These are phyloP conservation scores for Candida manassasensis DNA, from an alignment of 805 yeast genomes.

Conservation along the genomic window DNA sequence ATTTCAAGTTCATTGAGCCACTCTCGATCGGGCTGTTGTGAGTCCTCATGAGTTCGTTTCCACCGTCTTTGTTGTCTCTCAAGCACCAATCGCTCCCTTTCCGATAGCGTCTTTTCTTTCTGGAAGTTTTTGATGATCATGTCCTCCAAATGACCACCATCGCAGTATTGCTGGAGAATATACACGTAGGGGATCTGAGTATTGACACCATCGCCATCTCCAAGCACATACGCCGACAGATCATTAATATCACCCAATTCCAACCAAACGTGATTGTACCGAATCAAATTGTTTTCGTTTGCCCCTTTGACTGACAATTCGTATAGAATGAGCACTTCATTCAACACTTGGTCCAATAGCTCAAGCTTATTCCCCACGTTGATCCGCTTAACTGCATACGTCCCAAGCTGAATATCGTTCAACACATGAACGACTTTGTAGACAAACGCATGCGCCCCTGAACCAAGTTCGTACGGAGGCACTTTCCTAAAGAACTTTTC, in stretches of 20 bases:
- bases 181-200: conserved; percentile 60
- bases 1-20: conserved; percentile 58
- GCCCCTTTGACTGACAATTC: conserved; percentile 41
- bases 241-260: conserved; percentile 58
- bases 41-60: conserved; percentile 13
- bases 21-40: conserved; percentile 7
- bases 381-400: conserved; percentile 80
- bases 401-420: conserved; percentile 66
- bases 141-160: conserved; percentile 82
- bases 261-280: conserved; percentile 90
- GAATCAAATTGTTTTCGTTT: conserved; percentile 57
- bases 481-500: conserved; percentile 62
- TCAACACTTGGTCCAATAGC: conserved; percentile 65
- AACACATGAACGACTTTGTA: conserved; percentile 79
- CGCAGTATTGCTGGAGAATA: conserved; percentile 81
- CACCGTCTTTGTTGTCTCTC: conserved; percentile 23
- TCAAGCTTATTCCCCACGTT: conserved; percentile 73
- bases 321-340: conserved; percentile 72
- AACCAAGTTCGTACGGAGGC: conserved; percentile 53
- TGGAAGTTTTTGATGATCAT: conserved; percentile 30
- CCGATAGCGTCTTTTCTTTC: conserved; percentile 17
- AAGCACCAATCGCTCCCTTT: conserved; percentile 21
- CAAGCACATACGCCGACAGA: conserved; percentile 31
- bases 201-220: conserved; percentile 6
- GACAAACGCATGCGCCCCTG: conserved; percentile 84